Conservation (phyloP, 306 rosid genomes). For the Castanea mollissima region DNA sequence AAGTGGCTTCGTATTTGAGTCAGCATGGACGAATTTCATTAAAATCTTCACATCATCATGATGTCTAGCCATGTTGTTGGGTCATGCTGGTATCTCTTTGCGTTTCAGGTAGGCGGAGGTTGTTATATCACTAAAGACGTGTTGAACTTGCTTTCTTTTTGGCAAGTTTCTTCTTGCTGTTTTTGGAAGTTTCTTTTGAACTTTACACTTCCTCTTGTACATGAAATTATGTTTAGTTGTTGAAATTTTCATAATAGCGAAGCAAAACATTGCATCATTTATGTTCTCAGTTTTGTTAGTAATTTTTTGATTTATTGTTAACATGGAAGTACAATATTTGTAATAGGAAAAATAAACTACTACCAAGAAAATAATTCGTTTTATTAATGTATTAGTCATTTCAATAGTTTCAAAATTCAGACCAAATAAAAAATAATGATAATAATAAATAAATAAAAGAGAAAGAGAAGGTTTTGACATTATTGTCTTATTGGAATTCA, state of each 20-base stretch:
- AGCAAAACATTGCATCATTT: neutral
- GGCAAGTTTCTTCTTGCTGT: neutral
- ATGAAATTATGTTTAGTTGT: neutral
- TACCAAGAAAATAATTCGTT: too few species aligned
- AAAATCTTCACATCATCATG: slow-evolving; percentile 72
- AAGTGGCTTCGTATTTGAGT: slow-evolving; percentile 77
- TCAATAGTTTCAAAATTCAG: too few species aligned
- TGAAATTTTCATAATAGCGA: neutral
- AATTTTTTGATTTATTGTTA: neutral
- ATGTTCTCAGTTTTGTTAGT: neutral
- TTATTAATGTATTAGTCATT: too few species aligned
- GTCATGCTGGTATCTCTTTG: slow-evolving; percentile 80
- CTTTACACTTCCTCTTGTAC: neutral
- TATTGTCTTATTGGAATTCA: neutral
- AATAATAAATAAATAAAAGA: too few species aligned
- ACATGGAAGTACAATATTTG: neutral
- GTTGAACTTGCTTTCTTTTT: neutral
- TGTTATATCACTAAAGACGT: neutral
- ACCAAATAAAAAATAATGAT: too few species aligned
- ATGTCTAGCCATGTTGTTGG: slow-evolving; percentile 77
- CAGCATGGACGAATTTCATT: slow-evolving; percentile 72
- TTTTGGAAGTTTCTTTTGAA: neutral
- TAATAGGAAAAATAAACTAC: too few species aligned
- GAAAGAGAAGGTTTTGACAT: neutral
- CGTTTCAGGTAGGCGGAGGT: slow-evolving; percentile 58